Evolutionary conservation across 768 basidiomycete genomes (phyloP).

Genomic region (Lentinus tigrinus): DNA sequence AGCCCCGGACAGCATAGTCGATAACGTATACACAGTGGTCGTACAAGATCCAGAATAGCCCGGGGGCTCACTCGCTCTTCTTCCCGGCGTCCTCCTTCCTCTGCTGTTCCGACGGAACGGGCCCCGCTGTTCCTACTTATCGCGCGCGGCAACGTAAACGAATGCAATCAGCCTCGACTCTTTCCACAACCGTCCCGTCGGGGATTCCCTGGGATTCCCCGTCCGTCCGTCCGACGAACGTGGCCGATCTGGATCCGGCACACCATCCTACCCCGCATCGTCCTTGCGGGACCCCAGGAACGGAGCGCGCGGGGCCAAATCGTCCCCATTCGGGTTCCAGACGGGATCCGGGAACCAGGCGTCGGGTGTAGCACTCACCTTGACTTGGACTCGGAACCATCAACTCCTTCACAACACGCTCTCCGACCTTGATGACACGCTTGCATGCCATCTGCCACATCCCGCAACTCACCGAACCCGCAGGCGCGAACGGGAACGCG

Average conservation of each 20-base stretch:
- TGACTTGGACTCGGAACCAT: constrained; percentile 19
- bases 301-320: neutral
- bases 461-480: constrained; percentile 86
- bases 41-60: constrained; percentile 16
- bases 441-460: constrained; percentile 96
- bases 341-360: neutral
- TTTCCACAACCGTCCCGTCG: neutral
- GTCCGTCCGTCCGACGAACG: neutral
- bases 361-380: constrained; percentile 29
- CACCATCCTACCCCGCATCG: neutral
- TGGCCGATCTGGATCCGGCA: neutral
- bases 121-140: constrained; percentile 15
- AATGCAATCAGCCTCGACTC: constrained; percentile 3
- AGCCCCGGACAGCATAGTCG: neutral
- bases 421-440: constrained; percentile 76
- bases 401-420: constrained; percentile 69
- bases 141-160: constrained; percentile 2
- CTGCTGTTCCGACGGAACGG: constrained; percentile 20
- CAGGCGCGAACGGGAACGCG: constrained; percentile 86
- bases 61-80: neutral
- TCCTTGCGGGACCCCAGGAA: neutral
- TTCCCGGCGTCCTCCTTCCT: constrained; percentile 16
- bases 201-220: neutral
- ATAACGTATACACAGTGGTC: constrained; percentile 14
- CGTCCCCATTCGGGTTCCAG: neutral